Evolutionary conservation across 2,329 filamentous ascomycete species (phyloP).

Genomic region (Arthrobotrys iridis): DNA sequence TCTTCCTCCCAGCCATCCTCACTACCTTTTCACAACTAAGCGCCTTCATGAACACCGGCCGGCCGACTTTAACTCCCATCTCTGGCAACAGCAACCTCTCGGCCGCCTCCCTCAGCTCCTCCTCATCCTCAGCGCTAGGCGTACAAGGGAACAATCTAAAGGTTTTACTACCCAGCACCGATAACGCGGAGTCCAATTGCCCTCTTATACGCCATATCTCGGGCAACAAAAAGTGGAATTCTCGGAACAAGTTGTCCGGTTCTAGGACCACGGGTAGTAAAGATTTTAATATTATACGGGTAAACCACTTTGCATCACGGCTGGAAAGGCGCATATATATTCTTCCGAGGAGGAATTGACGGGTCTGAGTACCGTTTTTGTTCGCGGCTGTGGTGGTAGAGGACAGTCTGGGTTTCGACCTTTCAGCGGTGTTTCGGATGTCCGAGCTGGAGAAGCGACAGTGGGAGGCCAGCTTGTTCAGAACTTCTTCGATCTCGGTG

Average conservation of each 20-base stretch:
- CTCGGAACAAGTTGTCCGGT: slow-evolving; percentile 45
- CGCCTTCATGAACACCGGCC: slow-evolving; percentile 57
- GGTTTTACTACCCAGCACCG: slow-evolving; percentile 33
- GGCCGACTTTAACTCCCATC: slow-evolving; percentile 57
- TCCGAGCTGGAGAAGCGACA: slow-evolving; percentile 55
- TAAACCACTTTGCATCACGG: slow-evolving; percentile 58
- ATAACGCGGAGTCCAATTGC: slow-evolving; percentile 55
- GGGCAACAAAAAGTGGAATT: slow-evolving; percentile 57
- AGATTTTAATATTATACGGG: slow-evolving; percentile 56
- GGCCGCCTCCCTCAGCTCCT: slow-evolving; percentile 23
- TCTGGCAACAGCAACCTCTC: slow-evolving; percentile 54
- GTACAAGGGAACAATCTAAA: slow-evolving; percentile 49
- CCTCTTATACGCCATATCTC: slow-evolving; percentile 55
- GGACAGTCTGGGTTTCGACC: not conserved
- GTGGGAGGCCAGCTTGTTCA: slow-evolving; percentile 56
- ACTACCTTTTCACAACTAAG: slow-evolving; percentile 39
- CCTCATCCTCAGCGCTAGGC: slow-evolving; percentile 31
- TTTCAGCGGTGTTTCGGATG: slow-evolving; percentile 12
- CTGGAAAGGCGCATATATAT: slow-evolving; percentile 55
- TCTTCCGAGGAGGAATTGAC: slow-evolving; percentile 46
- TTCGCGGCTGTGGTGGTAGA: no score
- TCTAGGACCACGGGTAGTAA: slow-evolving; percentile 50
- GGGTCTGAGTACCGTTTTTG: slow-evolving; percentile 7
- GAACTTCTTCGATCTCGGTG: slow-evolving; percentile 55
- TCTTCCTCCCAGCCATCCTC: slow-evolving; percentile 23